phyloP scores from a whole-genome alignment of 306 rosid species.

The Rubus parviflorus region DNA sequence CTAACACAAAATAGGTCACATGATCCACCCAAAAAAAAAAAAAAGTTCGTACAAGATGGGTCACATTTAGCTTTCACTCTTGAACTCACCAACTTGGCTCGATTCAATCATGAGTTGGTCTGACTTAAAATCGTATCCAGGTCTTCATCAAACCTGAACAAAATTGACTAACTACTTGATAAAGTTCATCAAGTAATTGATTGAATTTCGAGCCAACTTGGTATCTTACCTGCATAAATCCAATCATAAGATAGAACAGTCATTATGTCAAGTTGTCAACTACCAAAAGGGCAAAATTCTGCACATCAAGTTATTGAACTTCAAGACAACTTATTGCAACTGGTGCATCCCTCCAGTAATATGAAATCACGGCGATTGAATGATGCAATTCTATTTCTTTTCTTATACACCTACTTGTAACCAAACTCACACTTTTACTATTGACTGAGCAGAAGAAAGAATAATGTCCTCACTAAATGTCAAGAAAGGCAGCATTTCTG shows the following conservation, averaged over 20 bases:
- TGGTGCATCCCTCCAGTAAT: not conserved
- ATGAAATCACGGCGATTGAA: not conserved
- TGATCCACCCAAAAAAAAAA: not conserved
- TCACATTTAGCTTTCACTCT: constrained; percentile 12
- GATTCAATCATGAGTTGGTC: constrained; percentile 55
- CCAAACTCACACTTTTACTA: not conserved
- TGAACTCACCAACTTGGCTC: constrained; percentile 74
- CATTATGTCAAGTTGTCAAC: constrained; percentile 26
- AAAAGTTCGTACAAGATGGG: not conserved
- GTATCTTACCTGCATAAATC: constrained; percentile 61
- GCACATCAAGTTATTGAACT: not conserved
- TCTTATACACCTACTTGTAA: not conserved
- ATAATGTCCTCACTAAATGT: not conserved
- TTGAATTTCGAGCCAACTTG: constrained; percentile 83
- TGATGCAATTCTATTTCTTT: not conserved
- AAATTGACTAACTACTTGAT: constrained; percentile 45
- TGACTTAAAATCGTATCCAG: constrained; percentile 57
- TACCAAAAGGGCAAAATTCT: not conserved
- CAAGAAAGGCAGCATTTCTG: not conserved
- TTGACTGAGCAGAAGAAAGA: not conserved
- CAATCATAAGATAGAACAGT: constrained; percentile 37
- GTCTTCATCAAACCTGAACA: constrained; percentile 69
- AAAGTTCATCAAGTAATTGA: constrained; percentile 54
- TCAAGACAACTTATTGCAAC: not conserved
- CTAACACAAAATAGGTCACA: constrained; percentile 2